Evolutionary conservation across 768 basidiomycete genomes (phyloP), one percentile per base, ranked within the genome.

Genomic region (Lactarius deliciosus): DNA sequence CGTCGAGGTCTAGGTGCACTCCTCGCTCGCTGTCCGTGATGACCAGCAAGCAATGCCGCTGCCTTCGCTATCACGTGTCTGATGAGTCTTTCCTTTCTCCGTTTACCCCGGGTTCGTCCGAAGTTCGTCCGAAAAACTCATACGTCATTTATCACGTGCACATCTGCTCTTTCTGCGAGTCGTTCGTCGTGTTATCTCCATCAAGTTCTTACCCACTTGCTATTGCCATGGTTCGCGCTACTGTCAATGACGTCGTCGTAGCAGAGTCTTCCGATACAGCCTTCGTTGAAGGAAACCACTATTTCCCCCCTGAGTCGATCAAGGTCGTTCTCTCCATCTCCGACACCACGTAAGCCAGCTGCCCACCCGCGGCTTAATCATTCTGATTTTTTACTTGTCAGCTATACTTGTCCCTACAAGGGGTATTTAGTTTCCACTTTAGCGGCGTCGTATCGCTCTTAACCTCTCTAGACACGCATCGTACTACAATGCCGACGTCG

Each of bases 251-350:
- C 30, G 75, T 75, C 15, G 75, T 81, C 16, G 79, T 92, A 70
- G 90, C 90, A 0, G 82, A 89, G 62, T 83, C 82, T 8, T 75
- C 79, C 68, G 75, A 79, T 0, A 86, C 89, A 0, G 76, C 84
- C 41, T 74, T 83, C 7, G 81, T 92, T 56, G 88, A 91, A 70
- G 82, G 82, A 15, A 91, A 89, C 69, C 84, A 89, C 68, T 91
- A 91, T 76, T 92, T 92, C 73, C 89, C 91, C 5, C 85, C 86
- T 0, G 74, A 78, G 1, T 76, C 82, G 1, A 77, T 92, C 30
- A 77, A 81, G 47, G 78, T 75, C 50, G 74, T 78, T 5, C 68
- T 80, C 15, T 80, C 65, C 18, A 73, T 77, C 22, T 91, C 91
- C 1, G 69, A 76, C 41, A 89, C 86, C 0, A 78, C 75, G 86